Conservation (phyloP, 805 yeast species). For the Wickerhamiella hasegawae region DNA sequence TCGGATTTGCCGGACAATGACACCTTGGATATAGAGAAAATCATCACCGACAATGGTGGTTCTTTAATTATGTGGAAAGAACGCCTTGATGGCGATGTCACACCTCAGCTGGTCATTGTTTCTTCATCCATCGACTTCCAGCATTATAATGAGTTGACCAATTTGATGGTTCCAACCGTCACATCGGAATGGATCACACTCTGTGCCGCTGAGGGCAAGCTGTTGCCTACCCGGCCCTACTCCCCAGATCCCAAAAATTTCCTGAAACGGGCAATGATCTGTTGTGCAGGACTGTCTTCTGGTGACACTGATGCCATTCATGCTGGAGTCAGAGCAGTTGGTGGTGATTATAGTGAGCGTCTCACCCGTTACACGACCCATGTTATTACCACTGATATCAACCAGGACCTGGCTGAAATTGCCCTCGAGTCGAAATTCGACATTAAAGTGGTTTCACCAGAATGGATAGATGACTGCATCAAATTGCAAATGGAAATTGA, state of each 20-base stretch:
- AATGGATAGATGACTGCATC: conserved; percentile 66
- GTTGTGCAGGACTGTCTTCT: conserved; percentile 39
- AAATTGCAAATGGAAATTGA: conserved; percentile 33
- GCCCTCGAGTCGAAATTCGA: conserved; percentile 27
- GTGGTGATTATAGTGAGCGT: conserved; percentile 54
- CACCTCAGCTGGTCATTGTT: conserved; percentile 26
- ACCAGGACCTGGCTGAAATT: conserved; percentile 41
- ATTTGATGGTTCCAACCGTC: conserved; percentile 49
- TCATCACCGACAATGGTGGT: conserved; percentile 12
- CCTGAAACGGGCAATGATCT: conserved; percentile 44
- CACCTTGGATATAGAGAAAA: conserved; percentile 5
- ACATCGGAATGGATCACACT: conserved; percentile 44
- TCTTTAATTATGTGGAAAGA: conserved; percentile 14
- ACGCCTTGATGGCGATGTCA: conserved; percentile 19
- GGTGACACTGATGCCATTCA: conserved; percentile 53
- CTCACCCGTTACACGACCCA: conserved; percentile 67
- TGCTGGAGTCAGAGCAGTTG: conserved; percentile 54
- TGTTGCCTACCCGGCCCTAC: conserved; percentile 39
- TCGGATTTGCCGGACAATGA: background rate
- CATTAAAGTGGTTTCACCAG: conserved; percentile 41
- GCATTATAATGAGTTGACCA: conserved; percentile 31
- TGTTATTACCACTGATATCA: conserved; percentile 38
- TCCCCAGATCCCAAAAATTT: conserved; percentile 59
- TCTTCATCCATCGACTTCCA: conserved; percentile 36
- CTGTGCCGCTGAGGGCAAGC: conserved; percentile 26